A percentile compares a stretch with the other conserved stretches of the same genome.
Conservation (phyloP, 1,139 yeast species). For the Yamadazyma taylorii region DNA sequence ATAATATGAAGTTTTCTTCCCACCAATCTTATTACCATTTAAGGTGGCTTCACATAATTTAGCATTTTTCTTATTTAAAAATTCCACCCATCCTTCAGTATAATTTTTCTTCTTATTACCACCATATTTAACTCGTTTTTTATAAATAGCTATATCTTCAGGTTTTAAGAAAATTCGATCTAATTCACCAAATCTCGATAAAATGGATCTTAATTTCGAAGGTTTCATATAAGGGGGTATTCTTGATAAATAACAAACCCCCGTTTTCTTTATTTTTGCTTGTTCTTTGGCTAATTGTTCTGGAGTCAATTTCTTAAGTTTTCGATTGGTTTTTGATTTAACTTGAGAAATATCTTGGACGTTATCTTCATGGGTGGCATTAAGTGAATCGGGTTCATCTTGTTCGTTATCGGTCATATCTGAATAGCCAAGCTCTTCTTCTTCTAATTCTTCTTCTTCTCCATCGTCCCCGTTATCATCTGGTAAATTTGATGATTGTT, state of each 20-base stretch:
- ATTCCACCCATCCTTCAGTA: constrained; percentile 98
- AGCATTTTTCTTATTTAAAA: constrained; percentile 78
- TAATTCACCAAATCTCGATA: constrained; percentile 79
- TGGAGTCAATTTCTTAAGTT: constrained; percentile 51
- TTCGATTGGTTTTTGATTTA: constrained; percentile 20
- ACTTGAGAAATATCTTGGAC: constrained; percentile 18
- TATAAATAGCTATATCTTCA: constrained; percentile 68
- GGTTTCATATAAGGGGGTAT: constrained; percentile 99
- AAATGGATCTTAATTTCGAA: constrained; percentile 76
- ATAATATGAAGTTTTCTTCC: constrained; percentile 88
- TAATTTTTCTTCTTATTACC: constrained; percentile 91
- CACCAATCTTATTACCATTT: constrained; percentile 89
- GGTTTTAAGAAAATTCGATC: constrained; percentile 87
- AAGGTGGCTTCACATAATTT: constrained; percentile 83
- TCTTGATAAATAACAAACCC: constrained; percentile 85
- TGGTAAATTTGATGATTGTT: too few relatives aligned
- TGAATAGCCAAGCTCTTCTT: constrained; percentile 4
- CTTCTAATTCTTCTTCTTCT: constrained; percentile 8
- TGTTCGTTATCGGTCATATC: constrained; percentile 11
- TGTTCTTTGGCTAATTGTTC: constrained; percentile 57
- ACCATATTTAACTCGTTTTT: constrained; percentile 75
- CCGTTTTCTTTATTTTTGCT: constrained; percentile 67
- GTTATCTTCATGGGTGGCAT: constrained; percentile 16
- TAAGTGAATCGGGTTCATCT: too few relatives aligned
- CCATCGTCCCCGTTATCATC: constrained; percentile 14